Conservation (phyloP, 2,329 filamentous ascomycete genomes). For the Cordyceps cateniannulata region DNA sequence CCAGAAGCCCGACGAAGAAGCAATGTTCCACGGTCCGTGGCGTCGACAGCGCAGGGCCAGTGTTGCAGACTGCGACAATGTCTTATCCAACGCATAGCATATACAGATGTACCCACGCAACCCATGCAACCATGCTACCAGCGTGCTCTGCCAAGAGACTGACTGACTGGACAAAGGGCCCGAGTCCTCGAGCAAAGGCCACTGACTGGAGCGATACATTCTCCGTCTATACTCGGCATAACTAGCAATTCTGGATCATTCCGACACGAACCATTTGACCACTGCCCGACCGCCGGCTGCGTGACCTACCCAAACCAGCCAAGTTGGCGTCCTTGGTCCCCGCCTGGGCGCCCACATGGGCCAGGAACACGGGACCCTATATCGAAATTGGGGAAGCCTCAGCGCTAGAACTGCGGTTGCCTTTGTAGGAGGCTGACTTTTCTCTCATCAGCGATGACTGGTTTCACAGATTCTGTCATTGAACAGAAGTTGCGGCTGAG, state of each 20-base stretch:
- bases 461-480: no score
- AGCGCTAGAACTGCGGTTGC: background rate
- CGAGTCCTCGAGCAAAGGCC: no score
- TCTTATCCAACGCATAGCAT: background rate
- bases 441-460: background rate
- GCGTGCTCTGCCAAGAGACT: no score
- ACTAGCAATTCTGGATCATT: no score
- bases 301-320: background rate
- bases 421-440: background rate
- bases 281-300: background rate
- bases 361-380: background rate
- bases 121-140: background rate
- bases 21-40: background rate
- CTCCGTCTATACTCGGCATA: no score
- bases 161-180: no score
- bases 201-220: no score
- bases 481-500: background rate
- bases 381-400: background rate
- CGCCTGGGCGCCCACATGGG: background rate
- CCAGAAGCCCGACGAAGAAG: background rate
- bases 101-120: no score
- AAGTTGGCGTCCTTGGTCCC: background rate
- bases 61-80: background rate
- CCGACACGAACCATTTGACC: background rate
- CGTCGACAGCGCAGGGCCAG: background rate